phyloP scores from a whole-genome alignment of 179 eudicot genomes.

The Spergularia azorica region DNA sequence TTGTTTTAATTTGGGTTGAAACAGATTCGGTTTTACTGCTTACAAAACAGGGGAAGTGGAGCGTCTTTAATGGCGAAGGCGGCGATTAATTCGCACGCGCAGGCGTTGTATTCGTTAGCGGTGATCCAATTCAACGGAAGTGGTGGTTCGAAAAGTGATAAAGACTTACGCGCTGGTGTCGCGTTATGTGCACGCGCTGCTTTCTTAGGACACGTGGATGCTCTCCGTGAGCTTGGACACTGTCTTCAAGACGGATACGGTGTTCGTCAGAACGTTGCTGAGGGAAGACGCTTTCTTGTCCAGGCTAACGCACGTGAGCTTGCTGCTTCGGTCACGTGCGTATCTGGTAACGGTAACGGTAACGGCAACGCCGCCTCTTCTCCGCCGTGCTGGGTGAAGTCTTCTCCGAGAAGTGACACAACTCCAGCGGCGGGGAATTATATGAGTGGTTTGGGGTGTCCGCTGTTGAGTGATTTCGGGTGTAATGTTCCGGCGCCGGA shows the following conservation, averaged over 20 bases:
- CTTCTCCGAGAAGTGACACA: too few relatives aligned
- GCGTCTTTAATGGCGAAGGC: constrained; percentile 65
- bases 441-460: constrained; percentile 22
- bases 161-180: constrained; percentile 66
- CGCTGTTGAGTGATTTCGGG: constrained; percentile 58
- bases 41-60: constrained; percentile 50
- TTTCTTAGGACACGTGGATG: constrained; percentile 61
- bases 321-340: constrained; percentile 34
- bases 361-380: neutral
- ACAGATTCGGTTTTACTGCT: constrained; percentile 59
- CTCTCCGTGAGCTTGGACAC: constrained; percentile 69
- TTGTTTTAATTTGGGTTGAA: neutral
- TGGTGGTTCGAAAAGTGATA: constrained; percentile 56
- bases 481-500: constrained; percentile 53
- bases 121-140: constrained; percentile 76
- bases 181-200: constrained; percentile 69
- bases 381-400: neutral
- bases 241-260: constrained; percentile 77
- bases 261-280: constrained; percentile 43
- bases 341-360: neutral
- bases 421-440: too few relatives aligned
- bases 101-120: constrained; percentile 53
- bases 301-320: constrained; percentile 71
- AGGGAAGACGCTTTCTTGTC: constrained; percentile 58
- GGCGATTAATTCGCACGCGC: constrained; percentile 56